Evolutionary conservation across 306 rosid species (phyloP), one percentile per base, ranked within the genome.

Genomic region (Lathyrus aphaca): DNA sequence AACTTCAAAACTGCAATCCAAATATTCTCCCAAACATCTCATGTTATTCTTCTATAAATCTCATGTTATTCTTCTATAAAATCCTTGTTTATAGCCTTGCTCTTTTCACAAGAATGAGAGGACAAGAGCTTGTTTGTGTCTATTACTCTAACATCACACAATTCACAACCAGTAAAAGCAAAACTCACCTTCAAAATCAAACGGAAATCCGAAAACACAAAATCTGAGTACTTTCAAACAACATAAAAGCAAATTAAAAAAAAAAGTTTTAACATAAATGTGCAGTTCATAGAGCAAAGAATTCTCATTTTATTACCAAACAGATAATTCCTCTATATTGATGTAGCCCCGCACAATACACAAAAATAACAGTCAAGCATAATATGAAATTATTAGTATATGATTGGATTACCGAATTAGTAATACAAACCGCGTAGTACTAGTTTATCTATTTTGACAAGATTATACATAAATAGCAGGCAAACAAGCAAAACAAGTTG

Each of bases 1-100:
- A 68, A 68, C 8, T 16, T 10, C 51, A 64, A 58, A 57, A 75
- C 53, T 65, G 49, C 55, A 68, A 53, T 43, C 61, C 53, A 25
- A 57, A 71, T 54, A 55, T 39, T 68, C 64, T 46, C 25, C 65
- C 53, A 8, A 21, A 39, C 68, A 53, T 61, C 35, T 49, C 57
- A 18, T 17, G 51, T 56, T 56, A 55, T 56, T 59, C 46, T 57
- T 72, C 45, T 8, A 66, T 1, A 7, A 13, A 21, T 21, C 23
- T 49, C 57, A 18, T 17, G 50, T 56, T 56, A 55, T 56, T 58
- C 45, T 57, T 72, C 45, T 8, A 66, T 1, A 7, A 13, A 21
- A 66, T 51, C 39, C 35, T 43, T 66, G 37, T 23, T 48, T 19
- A 19, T 3, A 66, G 40, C 51, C 58, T 9, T 29, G 29, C 32